Conservation (phyloP, 2,329 filamentous ascomycete species). For the Botrytis medusae region DNA sequence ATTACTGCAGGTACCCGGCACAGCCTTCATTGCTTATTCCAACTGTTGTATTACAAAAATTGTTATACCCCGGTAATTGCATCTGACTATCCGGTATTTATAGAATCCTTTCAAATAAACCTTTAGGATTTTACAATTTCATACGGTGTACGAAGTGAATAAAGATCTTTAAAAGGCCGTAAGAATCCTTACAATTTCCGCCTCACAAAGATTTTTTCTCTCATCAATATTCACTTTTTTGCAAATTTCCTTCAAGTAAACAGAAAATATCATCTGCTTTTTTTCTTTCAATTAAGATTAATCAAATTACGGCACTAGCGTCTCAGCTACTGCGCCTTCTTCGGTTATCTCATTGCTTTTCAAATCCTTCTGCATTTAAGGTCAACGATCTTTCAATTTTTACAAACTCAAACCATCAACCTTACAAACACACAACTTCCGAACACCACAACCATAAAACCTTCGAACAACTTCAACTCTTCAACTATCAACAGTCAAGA, state of each 20-base stretch:
- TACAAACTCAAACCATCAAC: not conserved
- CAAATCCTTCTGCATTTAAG: constrained; percentile 3
- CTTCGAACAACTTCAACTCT: constrained; percentile 2
- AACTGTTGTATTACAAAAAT: not conserved
- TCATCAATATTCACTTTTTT: constrained; percentile 9
- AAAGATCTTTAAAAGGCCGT: constrained; percentile 9
- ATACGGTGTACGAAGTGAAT: not conserved
- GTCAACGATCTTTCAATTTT: not conserved
- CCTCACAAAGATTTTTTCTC: not conserved
- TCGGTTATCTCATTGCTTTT: not conserved
- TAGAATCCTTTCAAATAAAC: constrained; percentile 6
- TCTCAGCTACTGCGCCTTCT: not conserved
- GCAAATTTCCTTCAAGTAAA: not conserved
- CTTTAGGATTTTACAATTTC: not conserved
- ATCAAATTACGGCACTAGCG: not conserved
- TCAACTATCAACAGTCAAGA: not conserved
- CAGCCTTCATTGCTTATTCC: constrained; percentile 14
- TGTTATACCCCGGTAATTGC: constrained; percentile 7
- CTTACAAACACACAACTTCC: not conserved
- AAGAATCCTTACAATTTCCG: constrained; percentile 17
- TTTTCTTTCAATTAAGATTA: not conserved
- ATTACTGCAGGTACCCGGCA: constrained; percentile 7
- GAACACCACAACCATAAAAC: not conserved
- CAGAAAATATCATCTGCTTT: not conserved
- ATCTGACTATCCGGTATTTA: constrained; percentile 12